Evolutionary conservation across 805 yeast genomes (phyloP), one percentile per base, ranked within the genome.

Genomic region (Pichia rugopelliculosa): DNA sequence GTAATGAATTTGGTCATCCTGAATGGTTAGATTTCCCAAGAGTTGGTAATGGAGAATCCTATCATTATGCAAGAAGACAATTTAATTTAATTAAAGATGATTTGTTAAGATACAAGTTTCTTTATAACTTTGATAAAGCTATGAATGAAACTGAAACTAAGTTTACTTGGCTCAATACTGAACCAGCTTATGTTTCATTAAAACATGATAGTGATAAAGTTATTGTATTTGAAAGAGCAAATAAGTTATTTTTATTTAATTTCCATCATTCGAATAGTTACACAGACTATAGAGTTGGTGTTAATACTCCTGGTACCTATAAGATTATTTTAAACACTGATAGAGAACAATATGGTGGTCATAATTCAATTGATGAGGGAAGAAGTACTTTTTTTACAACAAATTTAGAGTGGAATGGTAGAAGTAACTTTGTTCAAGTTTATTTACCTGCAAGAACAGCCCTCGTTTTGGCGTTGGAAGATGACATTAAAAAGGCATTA

Each of bases 1-100:
- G 99, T 49, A 91, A 91, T 60, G 99, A 91, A 68, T 91, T 93
- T 69, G 99, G 99, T 17, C 99, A 91, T 60, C 99, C 98, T 3
- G 99, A 91, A 64, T 91, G 99, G 99, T 76, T 93, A 45, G 99
- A 91, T 66, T 93, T 91, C 74, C 98, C 99, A 13, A 80, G 96
- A 59, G 83, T 55, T 25, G 96, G 96, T 33, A 93, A 91, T 66
- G 75, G 75, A 24, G 89, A 88, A 63, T 83, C 93, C 18, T 91
- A 86, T 68, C 93, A 87, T 68, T 91, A 93, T 60, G 96, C 97
- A 2, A 79, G 98, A 61, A 79, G 99, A 59, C 99, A 91, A 67
- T 93, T 90, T 75, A 88, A 88, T 59, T 74, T 91, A 56, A 77
- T 84, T 34, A 82, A 84, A 46, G 97, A 93, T 62, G 77, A 82